phyloP scores from a whole-genome alignment of 768 basidiomycete genomes.

The Lentinus tigrinus region DNA sequence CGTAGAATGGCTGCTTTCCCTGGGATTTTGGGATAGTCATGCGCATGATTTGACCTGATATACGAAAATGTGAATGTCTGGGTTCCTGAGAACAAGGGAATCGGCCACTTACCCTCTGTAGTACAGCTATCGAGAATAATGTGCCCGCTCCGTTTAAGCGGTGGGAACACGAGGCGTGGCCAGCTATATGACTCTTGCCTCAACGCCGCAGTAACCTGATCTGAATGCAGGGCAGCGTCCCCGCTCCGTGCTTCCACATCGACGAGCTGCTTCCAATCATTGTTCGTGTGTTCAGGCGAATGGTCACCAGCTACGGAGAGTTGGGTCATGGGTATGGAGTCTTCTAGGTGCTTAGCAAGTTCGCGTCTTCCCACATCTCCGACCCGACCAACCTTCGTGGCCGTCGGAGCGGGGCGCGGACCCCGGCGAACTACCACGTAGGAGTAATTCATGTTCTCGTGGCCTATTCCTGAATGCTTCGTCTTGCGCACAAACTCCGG shows the following conservation, averaged over 20 bases:
- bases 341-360: slow-evolving; percentile 34
- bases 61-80: not conserved
- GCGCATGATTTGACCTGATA: slow-evolving; percentile 85
- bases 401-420: slow-evolving; percentile 46
- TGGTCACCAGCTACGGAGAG: slow-evolving; percentile 22
- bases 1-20: slow-evolving; percentile 93
- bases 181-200: slow-evolving; percentile 78
- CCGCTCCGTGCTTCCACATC: not conserved
- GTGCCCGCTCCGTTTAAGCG: slow-evolving; percentile 88
- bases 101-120: slow-evolving; percentile 55
- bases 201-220: slow-evolving; percentile 52
- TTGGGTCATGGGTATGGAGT: slow-evolving; percentile 15
- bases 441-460: slow-evolving; percentile 86
- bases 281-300: slow-evolving; percentile 11
- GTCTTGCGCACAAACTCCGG: slow-evolving; percentile 84
- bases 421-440: slow-evolving; percentile 90
- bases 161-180: slow-evolving; percentile 92
- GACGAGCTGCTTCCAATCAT: not conserved
- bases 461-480: slow-evolving; percentile 81
- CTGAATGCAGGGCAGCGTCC: slow-evolving; percentile 13
- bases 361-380: slow-evolving; percentile 53
- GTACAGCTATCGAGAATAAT: slow-evolving; percentile 90
- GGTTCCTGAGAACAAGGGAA: not conserved
- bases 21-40: slow-evolving; percentile 90
- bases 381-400: slow-evolving; percentile 46